Base-by-base conservation (phyloP, 495 filamentous ascomycete genomes). In the Xylaria acuta region DNA sequence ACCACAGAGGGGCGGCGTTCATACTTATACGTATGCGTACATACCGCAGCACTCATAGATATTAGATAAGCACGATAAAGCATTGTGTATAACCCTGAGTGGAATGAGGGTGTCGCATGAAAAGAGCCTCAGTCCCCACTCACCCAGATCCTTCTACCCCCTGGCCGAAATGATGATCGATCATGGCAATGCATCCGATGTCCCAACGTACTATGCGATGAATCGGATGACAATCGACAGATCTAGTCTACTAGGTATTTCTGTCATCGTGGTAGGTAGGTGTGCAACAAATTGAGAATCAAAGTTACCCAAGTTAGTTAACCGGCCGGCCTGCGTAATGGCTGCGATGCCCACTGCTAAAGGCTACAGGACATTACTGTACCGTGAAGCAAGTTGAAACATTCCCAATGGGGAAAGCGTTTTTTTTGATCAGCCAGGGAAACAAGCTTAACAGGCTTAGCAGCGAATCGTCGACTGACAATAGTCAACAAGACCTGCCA, bases 351-450 rank as follows among this genome's bases (percentile, higher is more conserved):
- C 18, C 58, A 60, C 34, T n/a, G 20, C 32, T 60, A 16, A n/a
- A n/a, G 58, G 58, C 58, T 60, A 60, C 38, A 60, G 16, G 58
- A 12, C 25, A 38, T 30, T 59, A 53, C 27, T 27, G 9, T 5
- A 59, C 54, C 30, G 36, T 69, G 67, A 69, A 69, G 62, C 67
- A 49, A 34, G 53, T 69, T 62, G 53, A 69, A 69, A 69, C 67
- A 62, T 60, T 22, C 53, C 54, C 56, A 60, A 69, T 43, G 8
- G 22, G 54, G 67, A 45, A 69, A 60, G 67, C 36, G 49, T 27
- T 62, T 38, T 22, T 40, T 60, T 45, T 3, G 18, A 18, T 38
- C 5, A 36, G 25, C 5, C 38, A 43, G 30, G 54, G 53, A 11
- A 25, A 34, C 63, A 49, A 47, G 25, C 63, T 66, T 16, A 16